Conservation (phyloP, 2,329 filamentous ascomycete genomes). For the Teratosphaeria viscida region DNA sequence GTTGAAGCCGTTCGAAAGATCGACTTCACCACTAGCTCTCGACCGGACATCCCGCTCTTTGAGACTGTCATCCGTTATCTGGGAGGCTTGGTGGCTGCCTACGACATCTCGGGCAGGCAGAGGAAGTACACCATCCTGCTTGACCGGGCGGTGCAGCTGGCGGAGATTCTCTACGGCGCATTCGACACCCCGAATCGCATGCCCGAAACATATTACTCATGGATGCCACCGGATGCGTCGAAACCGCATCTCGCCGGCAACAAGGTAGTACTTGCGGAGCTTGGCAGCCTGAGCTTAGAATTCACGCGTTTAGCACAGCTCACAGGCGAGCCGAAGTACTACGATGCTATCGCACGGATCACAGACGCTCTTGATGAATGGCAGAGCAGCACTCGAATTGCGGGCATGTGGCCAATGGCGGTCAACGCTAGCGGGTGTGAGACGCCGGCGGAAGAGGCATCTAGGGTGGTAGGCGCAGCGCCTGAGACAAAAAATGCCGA, state of each 20-base stretch:
- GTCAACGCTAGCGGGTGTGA: conserved; percentile 76
- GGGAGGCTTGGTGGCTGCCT: conserved; percentile 74
- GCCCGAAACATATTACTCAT: conserved; percentile 72
- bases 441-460: conserved; percentile 20
- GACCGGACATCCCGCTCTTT: conserved; percentile 72
- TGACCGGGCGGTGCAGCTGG: conserved; percentile 68
- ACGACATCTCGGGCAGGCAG: conserved; percentile 64
- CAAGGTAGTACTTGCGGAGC: conserved; percentile 52
- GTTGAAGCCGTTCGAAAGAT: conserved; percentile 59
- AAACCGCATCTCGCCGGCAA: conserved; percentile 52
- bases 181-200: conserved; percentile 93
- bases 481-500: background rate
- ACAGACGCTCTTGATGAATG: conserved; percentile 67
- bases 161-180: conserved; percentile 66
- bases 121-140: conserved; percentile 55
- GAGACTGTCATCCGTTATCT: conserved; percentile 88
- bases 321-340: conserved; percentile 72
- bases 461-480: background rate
- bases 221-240: conserved; percentile 55
- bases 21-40: conserved; percentile 66
- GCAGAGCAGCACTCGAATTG: conserved; percentile 60
- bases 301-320: conserved; percentile 83
- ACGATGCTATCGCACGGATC: conserved; percentile 79
- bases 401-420: conserved; percentile 69
- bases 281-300: conserved; percentile 74